phyloP scores from a whole-genome alignment of 805 yeast genomes.

The Tetrapisispora fleetii region DNA sequence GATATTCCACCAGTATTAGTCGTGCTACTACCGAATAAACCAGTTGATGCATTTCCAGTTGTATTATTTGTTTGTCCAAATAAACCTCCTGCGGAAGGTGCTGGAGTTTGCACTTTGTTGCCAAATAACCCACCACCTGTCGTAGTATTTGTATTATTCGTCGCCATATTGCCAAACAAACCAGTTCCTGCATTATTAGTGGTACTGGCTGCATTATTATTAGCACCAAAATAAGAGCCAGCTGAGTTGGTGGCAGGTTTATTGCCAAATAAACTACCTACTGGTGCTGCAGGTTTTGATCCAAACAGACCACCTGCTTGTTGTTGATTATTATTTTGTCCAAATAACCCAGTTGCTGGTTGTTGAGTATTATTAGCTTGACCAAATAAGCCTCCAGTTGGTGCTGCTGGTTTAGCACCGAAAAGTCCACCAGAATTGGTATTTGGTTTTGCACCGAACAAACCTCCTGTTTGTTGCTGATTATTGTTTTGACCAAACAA shows the following conservation, averaged over 20 bases:
- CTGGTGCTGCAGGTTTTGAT: conserved; percentile 3
- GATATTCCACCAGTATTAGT: conserved; percentile 5
- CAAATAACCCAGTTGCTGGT: conserved; percentile 15
- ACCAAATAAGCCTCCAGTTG: conserved; percentile 33
- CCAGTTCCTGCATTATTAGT: conserved; percentile 2
- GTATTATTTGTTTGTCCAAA: conserved; percentile 27
- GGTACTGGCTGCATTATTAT: conserved; percentile 4
- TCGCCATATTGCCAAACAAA: conserved; percentile 12
- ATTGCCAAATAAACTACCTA: conserved; percentile 11
- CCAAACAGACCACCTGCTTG: conserved; percentile 19
- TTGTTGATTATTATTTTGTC: conserved; percentile 8
- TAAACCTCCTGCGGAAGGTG: conserved; percentile 31
- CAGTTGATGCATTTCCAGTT: conserved; percentile 1
- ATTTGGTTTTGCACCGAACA: conserved; percentile 13
- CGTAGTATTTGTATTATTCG: conserved; percentile 7
- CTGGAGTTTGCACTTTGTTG: conserved; percentile 13
- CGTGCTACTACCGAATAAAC: conserved; percentile 8
- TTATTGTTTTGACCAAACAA: conserved; percentile 22
- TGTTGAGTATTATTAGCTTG: conserved; percentile 1
- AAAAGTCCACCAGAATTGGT: conserved; percentile 1
- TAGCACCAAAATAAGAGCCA: conserved; percentile 21
- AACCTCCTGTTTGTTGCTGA: conserved; percentile 19
- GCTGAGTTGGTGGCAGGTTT: neutral
- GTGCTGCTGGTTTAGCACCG: conserved; percentile 7
- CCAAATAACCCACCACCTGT: conserved; percentile 28